Evolutionary conservation across 163 green algal species (phyloP).

Genomic region (Trebouxiophyceae sp.): DNA sequence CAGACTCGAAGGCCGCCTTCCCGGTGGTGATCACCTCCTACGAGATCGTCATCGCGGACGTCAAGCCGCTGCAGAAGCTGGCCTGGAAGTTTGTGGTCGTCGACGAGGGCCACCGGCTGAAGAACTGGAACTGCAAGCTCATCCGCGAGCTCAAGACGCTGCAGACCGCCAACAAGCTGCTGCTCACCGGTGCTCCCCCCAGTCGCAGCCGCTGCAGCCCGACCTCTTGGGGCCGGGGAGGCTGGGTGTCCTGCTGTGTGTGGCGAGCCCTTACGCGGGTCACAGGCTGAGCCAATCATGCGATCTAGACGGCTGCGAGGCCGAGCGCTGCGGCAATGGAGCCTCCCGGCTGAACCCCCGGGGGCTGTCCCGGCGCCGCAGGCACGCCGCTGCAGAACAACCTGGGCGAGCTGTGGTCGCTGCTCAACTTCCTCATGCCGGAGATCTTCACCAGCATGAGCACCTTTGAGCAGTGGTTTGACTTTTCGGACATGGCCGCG

Average conservation of each 20-base stretch:
- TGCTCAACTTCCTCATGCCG: slow-evolving; percentile 97
- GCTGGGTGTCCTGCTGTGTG: too few species aligned
- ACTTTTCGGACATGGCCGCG: slow-evolving; percentile 49
- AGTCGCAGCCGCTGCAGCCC: too few species aligned
- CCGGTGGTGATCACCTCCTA: slow-evolving; percentile 93
- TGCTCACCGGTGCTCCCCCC: too few species aligned
- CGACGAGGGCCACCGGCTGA: slow-evolving; percentile 85
- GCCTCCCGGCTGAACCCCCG: too few species aligned
- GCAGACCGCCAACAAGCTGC: slow-evolving; percentile 77
- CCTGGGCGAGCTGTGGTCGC: slow-evolving; percentile 89
- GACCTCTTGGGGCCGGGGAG: too few species aligned
- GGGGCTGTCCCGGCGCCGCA: too few species aligned
- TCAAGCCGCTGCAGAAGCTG: slow-evolving; percentile 65
- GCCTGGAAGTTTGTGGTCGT: slow-evolving; percentile 85
- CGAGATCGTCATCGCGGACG: slow-evolving; percentile 92
- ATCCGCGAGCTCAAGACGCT: slow-evolving; percentile 69
- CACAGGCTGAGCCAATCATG: too few species aligned
- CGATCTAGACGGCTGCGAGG: too few species aligned
- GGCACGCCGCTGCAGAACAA: slow-evolving; percentile 98
- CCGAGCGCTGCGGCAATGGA: too few species aligned
- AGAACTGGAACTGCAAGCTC: slow-evolving; percentile 85
- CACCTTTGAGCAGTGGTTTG: slow-evolving; percentile 93
- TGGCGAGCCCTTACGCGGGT: too few species aligned
- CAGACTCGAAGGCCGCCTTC: slow-evolving; percentile 59
- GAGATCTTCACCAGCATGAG: slow-evolving; percentile 78